These are phyloP conservation scores for Aspergillus ruber DNA, from an alignment of 2,329 filamentous ascomycete species.

Conservation along the genomic window DNA sequence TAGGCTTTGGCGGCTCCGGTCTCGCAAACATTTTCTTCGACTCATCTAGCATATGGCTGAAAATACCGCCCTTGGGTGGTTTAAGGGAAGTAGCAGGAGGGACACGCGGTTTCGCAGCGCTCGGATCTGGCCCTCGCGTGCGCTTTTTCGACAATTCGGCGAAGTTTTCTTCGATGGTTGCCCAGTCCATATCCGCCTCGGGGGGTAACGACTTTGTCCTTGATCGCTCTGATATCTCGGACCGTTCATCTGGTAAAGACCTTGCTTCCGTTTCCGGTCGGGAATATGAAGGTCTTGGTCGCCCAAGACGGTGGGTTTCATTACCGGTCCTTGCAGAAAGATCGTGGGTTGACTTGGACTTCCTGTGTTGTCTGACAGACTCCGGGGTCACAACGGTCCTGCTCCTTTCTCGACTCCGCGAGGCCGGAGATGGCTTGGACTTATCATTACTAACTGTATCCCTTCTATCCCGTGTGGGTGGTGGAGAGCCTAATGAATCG, in stretches of 20 bases:
- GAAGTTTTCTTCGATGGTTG: slow-evolving; percentile 34
- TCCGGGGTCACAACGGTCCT: slow-evolving; percentile 19
- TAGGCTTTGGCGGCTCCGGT: slow-evolving; percentile 33
- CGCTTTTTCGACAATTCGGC: slow-evolving; percentile 33
- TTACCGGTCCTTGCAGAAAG: slow-evolving; percentile 14
- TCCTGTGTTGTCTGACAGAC: slow-evolving; percentile 19
- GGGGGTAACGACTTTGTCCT: slow-evolving; percentile 20
- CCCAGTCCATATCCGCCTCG: slow-evolving; percentile 30
- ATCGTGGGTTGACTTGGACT: slow-evolving; percentile 14
- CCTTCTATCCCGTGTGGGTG: slow-evolving; percentile 21
- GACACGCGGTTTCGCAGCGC: slow-evolving; percentile 15
- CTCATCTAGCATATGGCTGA: slow-evolving; percentile 40
- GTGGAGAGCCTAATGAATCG: slow-evolving; percentile 12
- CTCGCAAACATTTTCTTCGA: slow-evolving; percentile 42
- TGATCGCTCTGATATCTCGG: slow-evolving; percentile 17
- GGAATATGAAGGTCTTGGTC: slow-evolving; percentile 13
- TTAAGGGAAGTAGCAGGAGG: not conserved
- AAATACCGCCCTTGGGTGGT: slow-evolving; percentile 34
- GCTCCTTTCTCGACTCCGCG: slow-evolving; percentile 22
- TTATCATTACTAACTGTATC: slow-evolving; percentile 21
- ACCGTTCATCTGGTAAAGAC: slow-evolving; percentile 15
- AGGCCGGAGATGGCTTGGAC: slow-evolving; percentile 15
- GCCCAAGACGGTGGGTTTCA: slow-evolving; percentile 9
- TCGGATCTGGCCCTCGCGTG: slow-evolving; percentile 21
- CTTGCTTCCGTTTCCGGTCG: slow-evolving; percentile 18